Evolutionary conservation across 768 basidiomycete genomes (phyloP).

Genomic region (Tricholoma sp.): DNA sequence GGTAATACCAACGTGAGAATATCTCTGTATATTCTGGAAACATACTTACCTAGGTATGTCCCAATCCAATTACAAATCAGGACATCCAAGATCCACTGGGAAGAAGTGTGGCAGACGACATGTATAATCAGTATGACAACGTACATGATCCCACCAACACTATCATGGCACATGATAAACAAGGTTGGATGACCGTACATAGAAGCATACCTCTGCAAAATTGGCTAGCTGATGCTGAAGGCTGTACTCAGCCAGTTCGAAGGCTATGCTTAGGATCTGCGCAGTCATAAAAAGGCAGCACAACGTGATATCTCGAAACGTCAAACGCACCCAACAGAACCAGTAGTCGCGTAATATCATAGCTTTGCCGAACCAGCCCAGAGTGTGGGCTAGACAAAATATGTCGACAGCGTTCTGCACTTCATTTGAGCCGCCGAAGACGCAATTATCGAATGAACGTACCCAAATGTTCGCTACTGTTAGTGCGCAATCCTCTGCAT

Average conservation of each 20-base stretch:
- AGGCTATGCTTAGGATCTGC: constrained; percentile 82
- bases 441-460: constrained; percentile 13
- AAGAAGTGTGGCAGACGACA: constrained; percentile 3
- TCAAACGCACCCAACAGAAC: constrained; percentile 77
- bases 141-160: constrained; percentile 94
- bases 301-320: not conserved
- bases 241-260: constrained; percentile 86
- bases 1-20: constrained; percentile 4
- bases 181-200: not conserved
- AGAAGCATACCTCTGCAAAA: constrained; percentile 67
- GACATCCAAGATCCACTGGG: constrained; percentile 82
- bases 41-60: constrained; percentile 63
- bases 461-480: constrained; percentile 66
- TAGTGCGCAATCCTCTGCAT: constrained; percentile 75
- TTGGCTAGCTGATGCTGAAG: constrained; percentile 85
- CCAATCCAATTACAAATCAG: constrained; percentile 86
- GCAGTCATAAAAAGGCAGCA: constrained; percentile 8
- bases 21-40: constrained; percentile 1
- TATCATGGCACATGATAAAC: constrained; percentile 20
- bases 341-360: constrained; percentile 88
- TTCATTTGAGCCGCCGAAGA: constrained; percentile 1
- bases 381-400: constrained; percentile 78
- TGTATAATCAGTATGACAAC: constrained; percentile 19
- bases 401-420: constrained; percentile 74
- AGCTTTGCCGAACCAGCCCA: constrained; percentile 92